These are phyloP conservation scores for Jamesozyma piceae DNA, from an alignment of 805 yeast species.

Conservation along the genomic window DNA sequence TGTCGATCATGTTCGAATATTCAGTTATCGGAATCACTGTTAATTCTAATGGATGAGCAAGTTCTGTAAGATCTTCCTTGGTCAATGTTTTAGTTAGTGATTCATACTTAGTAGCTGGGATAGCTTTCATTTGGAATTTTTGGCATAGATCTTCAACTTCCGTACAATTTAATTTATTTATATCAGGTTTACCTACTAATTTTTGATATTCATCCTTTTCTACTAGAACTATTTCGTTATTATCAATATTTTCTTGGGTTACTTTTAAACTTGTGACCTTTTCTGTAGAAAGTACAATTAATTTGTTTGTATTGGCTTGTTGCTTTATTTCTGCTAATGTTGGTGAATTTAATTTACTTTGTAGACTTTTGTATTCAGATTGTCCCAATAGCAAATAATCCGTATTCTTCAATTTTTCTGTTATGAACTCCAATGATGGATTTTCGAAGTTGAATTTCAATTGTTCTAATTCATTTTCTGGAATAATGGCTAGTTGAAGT, in stretches of 20 bases:
- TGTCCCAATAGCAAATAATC: not conserved
- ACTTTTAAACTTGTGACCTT: not conserved
- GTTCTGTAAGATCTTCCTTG: constrained; percentile 27
- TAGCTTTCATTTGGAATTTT: not conserved
- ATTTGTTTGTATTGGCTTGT: not conserved
- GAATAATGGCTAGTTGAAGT: constrained; percentile 1
- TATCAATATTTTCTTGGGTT: not conserved
- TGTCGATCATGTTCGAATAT: constrained; percentile 31
- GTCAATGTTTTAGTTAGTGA: constrained; percentile 13
- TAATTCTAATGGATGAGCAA: constrained; percentile 35
- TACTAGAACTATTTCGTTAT: not conserved
- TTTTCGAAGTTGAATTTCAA: not conserved
- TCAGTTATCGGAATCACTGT: constrained; percentile 39
- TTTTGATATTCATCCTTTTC: not conserved
- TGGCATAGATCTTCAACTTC: not conserved
- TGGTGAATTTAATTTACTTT: not conserved
- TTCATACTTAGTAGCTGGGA: not conserved
- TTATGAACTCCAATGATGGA: constrained; percentile 3
- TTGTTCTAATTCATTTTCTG: constrained; percentile 1
- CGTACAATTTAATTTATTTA: not conserved
- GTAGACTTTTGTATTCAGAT: constrained; percentile 1
- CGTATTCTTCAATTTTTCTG: not conserved
- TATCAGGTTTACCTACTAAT: not conserved
- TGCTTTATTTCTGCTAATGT: not conserved
- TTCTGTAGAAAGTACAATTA: not conserved